phyloP scores from a whole-genome alignment of 2,329 filamentous ascomycete genomes.

The Thyridium curvatum region DNA sequence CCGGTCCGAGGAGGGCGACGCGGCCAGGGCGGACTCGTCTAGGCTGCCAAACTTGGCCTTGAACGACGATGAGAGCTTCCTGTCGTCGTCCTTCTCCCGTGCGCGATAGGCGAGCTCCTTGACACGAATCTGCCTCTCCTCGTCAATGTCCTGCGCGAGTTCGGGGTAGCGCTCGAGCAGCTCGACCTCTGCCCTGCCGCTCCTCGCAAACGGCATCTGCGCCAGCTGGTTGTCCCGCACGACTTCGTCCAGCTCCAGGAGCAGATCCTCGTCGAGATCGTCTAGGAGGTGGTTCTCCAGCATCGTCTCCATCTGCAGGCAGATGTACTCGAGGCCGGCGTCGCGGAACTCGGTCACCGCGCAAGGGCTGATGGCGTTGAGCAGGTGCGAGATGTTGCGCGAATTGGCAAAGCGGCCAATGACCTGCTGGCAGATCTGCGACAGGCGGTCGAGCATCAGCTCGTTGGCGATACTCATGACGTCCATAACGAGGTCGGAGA shows the following conservation, averaged over 20 bases:
- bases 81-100: constrained; percentile 59
- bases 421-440: constrained; percentile 80
- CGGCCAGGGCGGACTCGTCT: constrained; percentile 48
- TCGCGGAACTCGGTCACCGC: constrained; percentile 82
- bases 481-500: constrained; percentile 84
- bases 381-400: constrained; percentile 76
- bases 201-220: constrained; percentile 70
- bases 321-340: constrained; percentile 83
- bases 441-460: constrained; percentile 86
- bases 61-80: constrained; percentile 50
- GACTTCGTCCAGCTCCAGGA: constrained; percentile 71
- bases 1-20: constrained; percentile 35
- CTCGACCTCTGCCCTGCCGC: constrained; percentile 61
- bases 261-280: constrained; percentile 76
- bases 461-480: constrained; percentile 89
- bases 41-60: constrained; percentile 55
- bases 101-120: constrained; percentile 69
- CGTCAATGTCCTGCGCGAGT: constrained; percentile 58
- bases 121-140: constrained; percentile 63
- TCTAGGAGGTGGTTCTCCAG: constrained; percentile 85
- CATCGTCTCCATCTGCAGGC: constrained; percentile 84
- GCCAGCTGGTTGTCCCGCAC: constrained; percentile 79
- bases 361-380: constrained; percentile 82
- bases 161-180: constrained; percentile 61
- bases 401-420: constrained; percentile 80